Percentiles rank a stretch among this genome's conserved stretches.
phyloP scores from a whole-genome alignment of 116 monocot species.

The Trichopus zeylanicus region DNA sequence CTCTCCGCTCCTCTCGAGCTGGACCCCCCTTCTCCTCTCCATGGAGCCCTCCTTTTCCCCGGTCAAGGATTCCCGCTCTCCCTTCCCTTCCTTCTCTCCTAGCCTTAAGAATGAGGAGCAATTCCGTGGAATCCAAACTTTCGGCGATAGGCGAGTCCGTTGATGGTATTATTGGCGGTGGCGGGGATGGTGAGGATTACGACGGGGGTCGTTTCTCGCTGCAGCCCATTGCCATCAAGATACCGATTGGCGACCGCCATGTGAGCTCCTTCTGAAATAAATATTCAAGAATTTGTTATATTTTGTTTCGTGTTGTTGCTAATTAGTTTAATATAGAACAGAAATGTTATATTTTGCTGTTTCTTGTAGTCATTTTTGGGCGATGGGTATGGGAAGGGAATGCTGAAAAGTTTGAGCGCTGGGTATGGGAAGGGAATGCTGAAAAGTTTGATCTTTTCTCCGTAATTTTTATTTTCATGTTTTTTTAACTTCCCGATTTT shows the following conservation, averaged over 20 bases:
- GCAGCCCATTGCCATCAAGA: slow-evolving; percentile 39
- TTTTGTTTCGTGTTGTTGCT: too few relatives aligned
- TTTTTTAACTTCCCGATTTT: too few relatives aligned
- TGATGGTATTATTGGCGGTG: too few relatives aligned
- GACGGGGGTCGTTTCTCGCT: slow-evolving; percentile 12
- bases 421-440: too few relatives aligned
- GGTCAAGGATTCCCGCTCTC: not conserved
- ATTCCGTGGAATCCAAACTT: not conserved
- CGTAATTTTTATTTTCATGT: not conserved
- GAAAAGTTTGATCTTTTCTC: too few relatives aligned
- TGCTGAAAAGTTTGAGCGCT: too few relatives aligned
- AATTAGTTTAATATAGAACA: too few relatives aligned
- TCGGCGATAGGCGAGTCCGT: not conserved
- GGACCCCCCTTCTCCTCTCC: not conserved
- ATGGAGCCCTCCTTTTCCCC: not conserved
- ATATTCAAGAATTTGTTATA: too few relatives aligned
- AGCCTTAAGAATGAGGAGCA: slow-evolving; percentile 7
- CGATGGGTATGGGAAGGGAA: too few relatives aligned
- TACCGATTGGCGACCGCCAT: slow-evolving; percentile 68
- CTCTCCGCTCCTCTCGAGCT: slow-evolving; percentile 4
- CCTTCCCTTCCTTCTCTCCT: not conserved
- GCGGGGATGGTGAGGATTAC: too few relatives aligned
- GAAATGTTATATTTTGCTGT: too few relatives aligned
- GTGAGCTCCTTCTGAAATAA: too few relatives aligned
- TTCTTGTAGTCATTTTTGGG: not conserved